Base-by-base conservation (phyloP, 441 rosid genomes). In the Gossypium trilobum region DNA sequence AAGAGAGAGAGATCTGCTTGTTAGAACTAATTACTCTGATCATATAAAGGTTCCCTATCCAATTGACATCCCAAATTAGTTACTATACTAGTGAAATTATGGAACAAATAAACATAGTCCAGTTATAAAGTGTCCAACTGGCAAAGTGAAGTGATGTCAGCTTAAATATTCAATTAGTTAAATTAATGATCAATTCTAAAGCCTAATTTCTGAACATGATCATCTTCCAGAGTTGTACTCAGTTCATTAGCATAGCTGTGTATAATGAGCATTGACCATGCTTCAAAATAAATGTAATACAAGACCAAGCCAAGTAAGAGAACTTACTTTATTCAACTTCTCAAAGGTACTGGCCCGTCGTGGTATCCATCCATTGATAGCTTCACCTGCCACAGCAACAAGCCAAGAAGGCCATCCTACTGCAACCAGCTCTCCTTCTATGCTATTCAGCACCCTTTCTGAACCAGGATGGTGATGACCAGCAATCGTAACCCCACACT, bases 331-430 rank as follows among this genome's bases (percentile, higher is more conserved):
- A 63, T 91, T 91, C 48, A 91, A 79, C 78, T 86, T 94, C 85
- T 91, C 91, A 71, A 91, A 91, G 13, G 92, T 85, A 54, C 81
- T 86, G 5, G 99, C 94, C 19, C 85, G 87, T 5, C 92, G 85
- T 0, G 99, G 99, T 59, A 85, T 66, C 99, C 99, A 94, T 71
- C 93, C 95, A 50, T 78, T 82, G 78, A 94, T 74, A 50, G 99
- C 92, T 67, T 90, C 97, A 31, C 91, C 87, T 10, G 96, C 94
- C 27, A 81, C 93, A 0, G 91, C 79, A 46, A 85, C 85, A 20
- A 94, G 90, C 99, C 99, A 91, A 69, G 82, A 42, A 4, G 99
- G 99, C 99, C 99, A 94, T 22, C 92, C 95, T 5, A 89, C 95
- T 0, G 88, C 88, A 75, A 88, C 84, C 77, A 78, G 93, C 86